These are phyloP conservation scores for Leucocoprinus leucothites DNA, from an alignment of 768 basidiomycete genomes.

Conservation along the genomic window DNA sequence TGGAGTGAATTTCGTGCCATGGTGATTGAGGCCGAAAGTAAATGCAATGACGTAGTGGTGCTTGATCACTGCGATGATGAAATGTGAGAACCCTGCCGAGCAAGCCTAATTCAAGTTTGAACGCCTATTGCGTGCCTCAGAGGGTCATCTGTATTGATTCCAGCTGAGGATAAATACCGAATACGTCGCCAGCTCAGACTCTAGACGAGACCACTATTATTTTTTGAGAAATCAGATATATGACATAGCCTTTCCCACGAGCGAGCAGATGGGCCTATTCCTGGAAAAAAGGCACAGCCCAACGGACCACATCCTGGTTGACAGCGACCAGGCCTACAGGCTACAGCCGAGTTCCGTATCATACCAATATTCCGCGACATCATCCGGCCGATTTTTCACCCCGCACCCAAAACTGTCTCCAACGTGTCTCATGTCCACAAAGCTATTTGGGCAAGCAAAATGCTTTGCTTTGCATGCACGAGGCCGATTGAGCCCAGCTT, in stretches of 20 bases:
- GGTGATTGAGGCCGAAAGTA: not conserved
- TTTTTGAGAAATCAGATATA: no score
- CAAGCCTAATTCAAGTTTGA: constrained; percentile 1
- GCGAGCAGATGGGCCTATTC: not conserved
- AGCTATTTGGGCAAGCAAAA: not conserved
- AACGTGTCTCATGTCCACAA: constrained; percentile 10
- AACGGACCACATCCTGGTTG: not conserved
- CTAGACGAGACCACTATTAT: no score
- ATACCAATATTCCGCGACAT: constrained; percentile 4
- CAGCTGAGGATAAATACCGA: no score
- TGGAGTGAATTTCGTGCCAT: not conserved
- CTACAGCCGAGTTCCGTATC: constrained; percentile 9
- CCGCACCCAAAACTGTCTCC: constrained; percentile 1
- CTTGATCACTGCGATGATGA: not conserved
- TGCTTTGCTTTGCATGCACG: not conserved
- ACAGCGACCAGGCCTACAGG: not conserved
- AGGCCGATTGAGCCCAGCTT: not conserved
- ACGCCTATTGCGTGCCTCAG: not conserved
- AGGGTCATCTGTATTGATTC: not conserved
- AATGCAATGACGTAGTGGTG: constrained; percentile 1
- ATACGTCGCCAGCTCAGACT: no score
- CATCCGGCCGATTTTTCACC: not conserved
- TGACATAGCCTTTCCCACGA: constrained; percentile 1
- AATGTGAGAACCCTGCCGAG: not conserved
- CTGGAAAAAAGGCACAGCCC: not conserved